These are phyloP conservation scores for Geum urbanum DNA, from an alignment of 306 rosid genomes.

Conservation along the genomic window DNA sequence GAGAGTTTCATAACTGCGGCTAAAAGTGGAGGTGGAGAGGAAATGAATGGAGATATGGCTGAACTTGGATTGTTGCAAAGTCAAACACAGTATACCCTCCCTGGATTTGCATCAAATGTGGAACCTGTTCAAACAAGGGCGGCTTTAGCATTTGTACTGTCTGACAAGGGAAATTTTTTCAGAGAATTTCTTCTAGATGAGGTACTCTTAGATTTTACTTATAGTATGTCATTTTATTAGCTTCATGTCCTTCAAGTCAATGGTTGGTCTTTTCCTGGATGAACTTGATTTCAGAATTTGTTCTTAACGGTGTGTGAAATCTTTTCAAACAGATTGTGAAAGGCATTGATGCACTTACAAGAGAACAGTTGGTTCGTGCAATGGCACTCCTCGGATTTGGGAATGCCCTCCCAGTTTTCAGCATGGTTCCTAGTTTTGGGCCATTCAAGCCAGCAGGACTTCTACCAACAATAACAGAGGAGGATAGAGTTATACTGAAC, in stretches of 20 bases:
- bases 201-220: slow-evolving; percentile 50
- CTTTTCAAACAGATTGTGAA: slow-evolving; percentile 61
- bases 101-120: slow-evolving; percentile 41
- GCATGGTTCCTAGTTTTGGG: slow-evolving; percentile 85
- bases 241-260: slow-evolving; percentile 5
- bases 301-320: too few relatives aligned
- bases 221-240: slow-evolving; percentile 7
- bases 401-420: slow-evolving; percentile 70
- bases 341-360: slow-evolving; percentile 90
- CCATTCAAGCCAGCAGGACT: slow-evolving; percentile 71
- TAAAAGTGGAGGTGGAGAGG: slow-evolving; percentile 97
- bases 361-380: slow-evolving; percentile 81
- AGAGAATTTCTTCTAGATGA: slow-evolving; percentile 96
- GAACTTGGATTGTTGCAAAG: slow-evolving; percentile 63
- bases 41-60: slow-evolving; percentile 80
- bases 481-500: slow-evolving; percentile 84
- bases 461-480: slow-evolving; percentile 73
- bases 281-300: background rate
- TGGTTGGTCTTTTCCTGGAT: background rate
- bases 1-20: slow-evolving; percentile 95
- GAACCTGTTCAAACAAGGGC: slow-evolving; percentile 90
- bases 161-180: slow-evolving; percentile 85
- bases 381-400: slow-evolving; percentile 69
- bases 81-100: slow-evolving; percentile 42
- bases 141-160: slow-evolving; percentile 79